phyloP scores from a whole-genome alignment of 2,329 filamentous ascomycete species.

The Aspergillus transmontanensis region DNA sequence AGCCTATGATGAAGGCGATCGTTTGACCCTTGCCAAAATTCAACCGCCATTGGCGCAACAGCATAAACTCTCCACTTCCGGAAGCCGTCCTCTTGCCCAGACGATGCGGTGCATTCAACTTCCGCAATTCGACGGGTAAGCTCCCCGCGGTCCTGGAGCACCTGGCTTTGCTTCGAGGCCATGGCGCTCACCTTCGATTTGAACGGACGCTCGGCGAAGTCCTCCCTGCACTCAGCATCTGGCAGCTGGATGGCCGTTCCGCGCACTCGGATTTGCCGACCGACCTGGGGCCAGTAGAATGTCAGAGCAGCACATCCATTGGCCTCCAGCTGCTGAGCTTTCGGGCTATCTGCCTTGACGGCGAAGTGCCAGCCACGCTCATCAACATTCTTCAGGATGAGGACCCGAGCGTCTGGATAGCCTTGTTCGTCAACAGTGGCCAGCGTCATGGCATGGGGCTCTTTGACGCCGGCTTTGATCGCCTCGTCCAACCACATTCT shows the following conservation, averaged over 20 bases:
- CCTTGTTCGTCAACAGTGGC: slow-evolving; percentile 19
- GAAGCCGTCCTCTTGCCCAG: background rate
- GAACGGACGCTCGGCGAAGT: slow-evolving; percentile 14
- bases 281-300: slow-evolving; percentile 22
- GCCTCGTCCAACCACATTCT: slow-evolving; percentile 18
- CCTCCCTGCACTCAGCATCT: slow-evolving; percentile 12
- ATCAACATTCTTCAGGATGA: slow-evolving; percentile 23
- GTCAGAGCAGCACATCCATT: slow-evolving; percentile 15
- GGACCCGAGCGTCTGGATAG: slow-evolving; percentile 18
- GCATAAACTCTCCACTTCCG: slow-evolving; percentile 20
- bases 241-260: slow-evolving; percentile 10
- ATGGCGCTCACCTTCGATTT: slow-evolving; percentile 16
- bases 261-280: slow-evolving; percentile 17
- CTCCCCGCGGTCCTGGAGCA: slow-evolving; percentile 8
- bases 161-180: slow-evolving; percentile 20
- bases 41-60: slow-evolving; percentile 12
- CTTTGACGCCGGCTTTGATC: slow-evolving; percentile 8
- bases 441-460: slow-evolving; percentile 23
- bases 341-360: slow-evolving; percentile 18
- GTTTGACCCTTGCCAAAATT: slow-evolving; percentile 21
- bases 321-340: slow-evolving; percentile 11
- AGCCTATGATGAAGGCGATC: slow-evolving; percentile 20
- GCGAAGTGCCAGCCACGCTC: slow-evolving; percentile 24
- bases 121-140: slow-evolving; percentile 6
- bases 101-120: background rate